phyloP scores from a whole-genome alignment of 139 green algal genomes.

The Chlamydomonas urium region DNA sequence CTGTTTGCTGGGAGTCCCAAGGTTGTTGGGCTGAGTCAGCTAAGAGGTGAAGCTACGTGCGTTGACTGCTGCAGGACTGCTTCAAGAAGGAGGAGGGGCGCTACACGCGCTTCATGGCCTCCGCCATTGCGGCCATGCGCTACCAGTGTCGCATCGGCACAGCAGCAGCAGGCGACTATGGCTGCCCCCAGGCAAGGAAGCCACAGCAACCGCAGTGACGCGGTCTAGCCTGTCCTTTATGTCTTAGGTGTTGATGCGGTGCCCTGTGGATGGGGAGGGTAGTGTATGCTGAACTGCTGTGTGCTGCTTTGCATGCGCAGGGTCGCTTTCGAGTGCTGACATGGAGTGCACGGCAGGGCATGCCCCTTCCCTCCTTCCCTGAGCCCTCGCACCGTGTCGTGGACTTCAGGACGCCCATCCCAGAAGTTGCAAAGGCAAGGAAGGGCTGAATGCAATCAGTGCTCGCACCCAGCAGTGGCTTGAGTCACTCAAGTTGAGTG shows the following conservation, averaged over 20 bases:
- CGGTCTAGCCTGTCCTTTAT: no score
- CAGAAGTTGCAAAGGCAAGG: slow-evolving; percentile 15
- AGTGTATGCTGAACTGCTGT: background rate
- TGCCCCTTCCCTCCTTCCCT: slow-evolving; percentile 62
- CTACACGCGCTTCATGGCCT: slow-evolving; percentile 62
- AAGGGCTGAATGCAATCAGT: no score
- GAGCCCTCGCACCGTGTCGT: slow-evolving; percentile 30
- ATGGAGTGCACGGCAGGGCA: slow-evolving; percentile 50
- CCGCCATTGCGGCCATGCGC: slow-evolving; percentile 38
- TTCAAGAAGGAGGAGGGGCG: slow-evolving; percentile 58
- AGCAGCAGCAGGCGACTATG: slow-evolving; percentile 54
- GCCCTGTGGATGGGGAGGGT: no score
- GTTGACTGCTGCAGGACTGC: slow-evolving; percentile 40
- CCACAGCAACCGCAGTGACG: background rate
- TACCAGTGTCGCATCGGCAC: slow-evolving; percentile 64
- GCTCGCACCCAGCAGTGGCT: no score
- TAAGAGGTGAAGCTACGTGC: no score
- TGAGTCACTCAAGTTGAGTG: no score
- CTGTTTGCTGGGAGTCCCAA: no score
- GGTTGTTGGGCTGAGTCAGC: no score
- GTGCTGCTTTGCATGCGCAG: slow-evolving; percentile 22
- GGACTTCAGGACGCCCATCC: slow-evolving; percentile 18
- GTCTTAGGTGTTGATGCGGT: no score
- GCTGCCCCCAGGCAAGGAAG: slow-evolving; percentile 42
- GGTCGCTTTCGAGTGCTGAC: slow-evolving; percentile 43